Evolutionary conservation across 139 green algal genomes (phyloP).

Genomic region (Asterochloris erici): DNA sequence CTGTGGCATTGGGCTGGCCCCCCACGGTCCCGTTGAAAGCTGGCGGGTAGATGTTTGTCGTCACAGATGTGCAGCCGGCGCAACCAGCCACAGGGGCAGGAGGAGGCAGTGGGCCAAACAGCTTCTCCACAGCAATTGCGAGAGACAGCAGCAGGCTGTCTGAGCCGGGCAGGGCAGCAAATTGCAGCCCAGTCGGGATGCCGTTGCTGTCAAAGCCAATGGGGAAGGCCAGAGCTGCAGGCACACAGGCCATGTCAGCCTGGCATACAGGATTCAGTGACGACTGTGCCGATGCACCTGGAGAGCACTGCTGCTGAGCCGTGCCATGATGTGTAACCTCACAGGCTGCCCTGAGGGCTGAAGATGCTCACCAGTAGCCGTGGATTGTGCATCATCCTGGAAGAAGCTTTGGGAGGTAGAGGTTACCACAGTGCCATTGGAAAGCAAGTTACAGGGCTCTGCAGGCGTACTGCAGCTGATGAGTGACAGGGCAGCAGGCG

Average conservation of each 20-base stretch:
- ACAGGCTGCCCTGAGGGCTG: no score
- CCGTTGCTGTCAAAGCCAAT: conserved; percentile 11
- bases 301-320: no score
- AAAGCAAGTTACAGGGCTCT: neutral
- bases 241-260: no score
- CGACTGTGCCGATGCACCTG: no score
- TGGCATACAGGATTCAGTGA: no score
- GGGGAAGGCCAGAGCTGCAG: conserved; percentile 16
- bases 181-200: neutral
- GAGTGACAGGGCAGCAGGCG: no score
- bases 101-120: conserved; percentile 8
- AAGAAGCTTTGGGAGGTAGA: neutral
- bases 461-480: no score
- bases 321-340: no score
- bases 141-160: conserved; percentile 11
- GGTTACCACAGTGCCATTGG: conserved; percentile 12
- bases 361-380: neutral
- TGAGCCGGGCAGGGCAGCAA: neutral
- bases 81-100: neutral
- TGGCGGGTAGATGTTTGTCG: no score
- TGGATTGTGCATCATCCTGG: conserved; percentile 2
- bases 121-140: conserved; percentile 6
- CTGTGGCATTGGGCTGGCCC: neutral
- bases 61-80: no score
- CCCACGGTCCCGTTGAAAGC: no score